Conservation (phyloP, 1,284 basidiomycete species). For the Termitomyces sp. region DNA sequence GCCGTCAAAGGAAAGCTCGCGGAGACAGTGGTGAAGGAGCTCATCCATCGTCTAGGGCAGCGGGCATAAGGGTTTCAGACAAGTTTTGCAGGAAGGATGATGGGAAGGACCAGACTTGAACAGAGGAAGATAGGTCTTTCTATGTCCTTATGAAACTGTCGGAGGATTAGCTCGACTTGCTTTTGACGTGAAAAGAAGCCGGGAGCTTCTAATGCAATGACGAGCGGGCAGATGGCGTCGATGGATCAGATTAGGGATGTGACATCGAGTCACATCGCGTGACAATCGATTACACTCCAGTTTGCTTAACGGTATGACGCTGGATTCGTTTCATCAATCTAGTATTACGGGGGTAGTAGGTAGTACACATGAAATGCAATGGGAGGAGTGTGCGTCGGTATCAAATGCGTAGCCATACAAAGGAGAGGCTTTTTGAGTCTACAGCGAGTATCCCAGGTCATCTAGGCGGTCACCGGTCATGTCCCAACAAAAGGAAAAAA, state of each 20-base stretch:
- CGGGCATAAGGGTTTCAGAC: slow-evolving; percentile 3
- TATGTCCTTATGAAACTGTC: slow-evolving; percentile 1
- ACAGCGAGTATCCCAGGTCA: slow-evolving; percentile 11
- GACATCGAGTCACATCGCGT: slow-evolving; percentile 11
- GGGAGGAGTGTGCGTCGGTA: background rate
- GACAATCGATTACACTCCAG: slow-evolving; percentile 3
- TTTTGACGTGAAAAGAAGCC: slow-evolving; percentile 15
- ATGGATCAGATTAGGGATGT: slow-evolving; percentile 14
- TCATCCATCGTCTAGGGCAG: slow-evolving; percentile 23
- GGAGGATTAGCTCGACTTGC: slow-evolving; percentile 12
- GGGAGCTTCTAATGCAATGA: slow-evolving; percentile 9
- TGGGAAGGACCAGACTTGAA: background rate
- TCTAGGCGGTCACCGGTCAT: slow-evolving; percentile 1
- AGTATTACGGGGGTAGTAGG: slow-evolving; percentile 14
- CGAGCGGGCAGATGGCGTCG: slow-evolving; percentile 4
- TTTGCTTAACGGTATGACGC: slow-evolving; percentile 17
- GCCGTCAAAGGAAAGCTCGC: slow-evolving; percentile 29
- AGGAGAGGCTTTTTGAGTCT: slow-evolving; percentile 16
- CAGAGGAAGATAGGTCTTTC: background rate
- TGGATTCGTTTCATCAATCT: slow-evolving; percentile 5
- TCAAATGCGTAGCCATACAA: slow-evolving; percentile 6
- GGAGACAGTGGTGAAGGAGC: slow-evolving; percentile 28
- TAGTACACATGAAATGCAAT: slow-evolving; percentile 14
- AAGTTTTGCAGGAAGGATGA: background rate
- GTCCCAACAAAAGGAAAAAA: slow-evolving; percentile 2